Percentiles rank a stretch among this genome's conserved stretches.
Conservation (phyloP, 108 stramenopile genomes). For the Cylindrotheca closterium region DNA sequence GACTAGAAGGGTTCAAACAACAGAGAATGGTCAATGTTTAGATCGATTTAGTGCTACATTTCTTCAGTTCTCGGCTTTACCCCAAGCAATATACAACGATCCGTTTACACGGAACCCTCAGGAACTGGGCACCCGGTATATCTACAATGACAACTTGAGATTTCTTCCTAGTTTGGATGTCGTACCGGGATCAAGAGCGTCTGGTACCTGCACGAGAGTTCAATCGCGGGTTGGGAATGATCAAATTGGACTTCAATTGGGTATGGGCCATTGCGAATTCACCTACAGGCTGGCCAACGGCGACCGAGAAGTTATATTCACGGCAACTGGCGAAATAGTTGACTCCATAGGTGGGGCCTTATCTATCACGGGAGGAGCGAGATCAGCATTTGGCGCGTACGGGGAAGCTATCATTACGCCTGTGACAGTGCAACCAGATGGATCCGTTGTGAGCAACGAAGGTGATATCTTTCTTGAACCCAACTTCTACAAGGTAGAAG, state of each 20-base stretch:
- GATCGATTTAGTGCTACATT: constrained; percentile 2
- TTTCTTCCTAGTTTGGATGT: constrained; percentile 12
- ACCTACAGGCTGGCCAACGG: constrained; percentile 6
- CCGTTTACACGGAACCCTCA: constrained; percentile 12
- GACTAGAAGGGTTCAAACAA: too few relatives aligned
- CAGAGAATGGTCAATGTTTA: background rate
- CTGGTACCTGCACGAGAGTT: constrained; percentile 19
- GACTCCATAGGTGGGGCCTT: constrained; percentile 19
- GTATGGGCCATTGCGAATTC: constrained; percentile 12
- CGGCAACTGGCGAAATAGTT: constrained; percentile 12
- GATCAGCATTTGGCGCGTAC: constrained; percentile 12
- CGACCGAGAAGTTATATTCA: constrained; percentile 13
- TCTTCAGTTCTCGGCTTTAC: constrained; percentile 21
- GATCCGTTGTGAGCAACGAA: constrained; percentile 3
- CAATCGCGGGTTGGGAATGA: constrained; percentile 14
- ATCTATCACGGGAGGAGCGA: constrained; percentile 14
- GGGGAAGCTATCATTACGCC: constrained; percentile 17
- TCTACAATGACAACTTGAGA: constrained; percentile 29
- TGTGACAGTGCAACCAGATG: constrained; percentile 6
- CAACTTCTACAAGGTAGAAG: constrained; percentile 15
- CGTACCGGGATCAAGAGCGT: constrained; percentile 4
- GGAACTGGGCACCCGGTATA: constrained; percentile 17
- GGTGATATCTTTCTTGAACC: constrained; percentile 29
- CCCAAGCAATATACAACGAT: constrained; percentile 20
- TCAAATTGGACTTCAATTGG: constrained; percentile 17